Conservation (phyloP, 176 grass and related monocot species). For the Rhynchospora pubera region DNA sequence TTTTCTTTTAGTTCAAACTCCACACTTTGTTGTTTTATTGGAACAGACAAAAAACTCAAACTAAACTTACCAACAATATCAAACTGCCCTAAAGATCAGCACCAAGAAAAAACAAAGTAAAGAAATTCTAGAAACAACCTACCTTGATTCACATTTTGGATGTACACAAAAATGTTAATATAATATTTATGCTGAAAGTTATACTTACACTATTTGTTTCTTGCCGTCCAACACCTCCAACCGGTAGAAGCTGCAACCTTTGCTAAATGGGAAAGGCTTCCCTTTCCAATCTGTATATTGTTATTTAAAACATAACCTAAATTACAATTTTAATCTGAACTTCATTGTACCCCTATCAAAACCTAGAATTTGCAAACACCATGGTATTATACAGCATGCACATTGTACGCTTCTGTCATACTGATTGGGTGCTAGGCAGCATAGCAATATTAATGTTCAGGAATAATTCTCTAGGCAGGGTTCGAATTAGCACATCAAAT, state of each 20-base stretch:
- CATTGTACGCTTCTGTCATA: background rate
- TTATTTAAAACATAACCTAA: background rate
- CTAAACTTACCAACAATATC: background rate
- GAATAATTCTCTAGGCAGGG: background rate
- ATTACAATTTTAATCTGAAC: background rate
- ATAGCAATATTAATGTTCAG: background rate
- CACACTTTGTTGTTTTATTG: background rate
- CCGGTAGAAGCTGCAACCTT: conserved; percentile 92
- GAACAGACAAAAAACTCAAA: background rate
- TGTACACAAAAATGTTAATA: background rate
- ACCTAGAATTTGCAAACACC: background rate
- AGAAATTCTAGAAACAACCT: background rate
- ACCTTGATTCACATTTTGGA: background rate
- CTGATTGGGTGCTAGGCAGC: background rate
- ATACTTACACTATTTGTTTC: conserved; percentile 61
- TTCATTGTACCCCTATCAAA: background rate
- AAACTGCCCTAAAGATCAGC: background rate
- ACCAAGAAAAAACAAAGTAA: background rate
- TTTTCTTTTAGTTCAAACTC: background rate
- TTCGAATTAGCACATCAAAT: background rate
- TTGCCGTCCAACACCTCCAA: conserved; percentile 31
- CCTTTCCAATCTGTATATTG: conserved; percentile 67
- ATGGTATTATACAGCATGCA: background rate
- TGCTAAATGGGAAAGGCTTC: conserved; percentile 72
- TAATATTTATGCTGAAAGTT: background rate